phyloP scores from a whole-genome alignment of 2,329 filamentous ascomycete genomes.

The Coniella lustricola region DNA sequence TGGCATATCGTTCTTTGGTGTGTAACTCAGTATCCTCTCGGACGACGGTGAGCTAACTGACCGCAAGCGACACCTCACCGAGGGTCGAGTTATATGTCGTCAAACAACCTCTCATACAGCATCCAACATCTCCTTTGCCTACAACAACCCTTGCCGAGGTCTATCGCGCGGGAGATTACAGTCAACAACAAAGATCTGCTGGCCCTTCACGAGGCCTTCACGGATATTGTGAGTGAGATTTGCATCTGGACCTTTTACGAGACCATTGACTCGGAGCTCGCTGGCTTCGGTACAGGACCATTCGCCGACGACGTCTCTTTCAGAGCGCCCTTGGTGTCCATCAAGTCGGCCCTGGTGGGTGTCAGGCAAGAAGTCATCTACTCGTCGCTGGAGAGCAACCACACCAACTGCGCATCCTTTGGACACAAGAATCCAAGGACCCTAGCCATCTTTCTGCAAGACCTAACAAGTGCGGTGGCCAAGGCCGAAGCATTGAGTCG shows the following conservation, averaged over 20 bases:
- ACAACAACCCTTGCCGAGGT: conserved; percentile 40
- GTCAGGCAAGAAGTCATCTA: conserved; percentile 45
- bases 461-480: conserved; percentile 29
- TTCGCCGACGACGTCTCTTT: conserved; percentile 44
- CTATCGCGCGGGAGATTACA: conserved; percentile 43
- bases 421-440: conserved; percentile 42
- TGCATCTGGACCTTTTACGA: conserved; percentile 58
- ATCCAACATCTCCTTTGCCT: conserved; percentile 47
- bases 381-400: conserved; percentile 44
- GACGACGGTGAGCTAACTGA: no score
- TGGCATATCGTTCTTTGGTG: conserved; percentile 54
- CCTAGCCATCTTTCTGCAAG: conserved; percentile 33
- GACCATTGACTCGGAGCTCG: conserved; percentile 52
- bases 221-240: conserved; percentile 49
- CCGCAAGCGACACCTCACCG: conserved; percentile 48
- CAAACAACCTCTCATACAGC: conserved; percentile 46
- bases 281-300: conserved; percentile 31
- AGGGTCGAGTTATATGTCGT: conserved; percentile 56
- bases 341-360: conserved; percentile 46
- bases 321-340: conserved; percentile 51
- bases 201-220: conserved; percentile 47
- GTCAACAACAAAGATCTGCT: conserved; percentile 43
- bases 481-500: conserved; percentile 31
- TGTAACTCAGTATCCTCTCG: no score
- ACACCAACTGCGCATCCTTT: conserved; percentile 49